phyloP scores from a whole-genome alignment of 1,284 basidiomycete species.

The Psilocybe mexicana region DNA sequence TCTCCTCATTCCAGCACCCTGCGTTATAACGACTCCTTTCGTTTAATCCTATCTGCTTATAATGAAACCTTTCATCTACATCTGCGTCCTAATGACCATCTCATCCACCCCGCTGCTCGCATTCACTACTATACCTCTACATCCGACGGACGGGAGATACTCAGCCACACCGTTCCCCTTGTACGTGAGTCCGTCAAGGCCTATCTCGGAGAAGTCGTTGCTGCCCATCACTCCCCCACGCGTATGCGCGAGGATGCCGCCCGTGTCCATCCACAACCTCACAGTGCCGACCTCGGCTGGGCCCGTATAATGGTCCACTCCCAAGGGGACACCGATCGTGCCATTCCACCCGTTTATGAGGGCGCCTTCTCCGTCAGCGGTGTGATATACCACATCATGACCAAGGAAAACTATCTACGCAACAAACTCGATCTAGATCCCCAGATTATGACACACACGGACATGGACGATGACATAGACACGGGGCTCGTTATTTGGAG shows the following conservation, averaged over 20 bases:
- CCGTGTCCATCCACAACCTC: conserved; percentile 44
- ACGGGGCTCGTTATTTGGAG: conserved; percentile 69
- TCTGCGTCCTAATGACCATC: conserved; percentile 71
- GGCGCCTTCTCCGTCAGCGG: conserved; percentile 76
- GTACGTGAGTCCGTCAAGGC: conserved; percentile 57
- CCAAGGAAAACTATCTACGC: conserved; percentile 69
- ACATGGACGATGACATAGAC: conserved; percentile 40
- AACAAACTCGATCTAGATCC: conserved; percentile 62
- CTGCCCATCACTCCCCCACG: conserved; percentile 44
- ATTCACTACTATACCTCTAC: conserved; percentile 58
- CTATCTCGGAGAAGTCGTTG: conserved; percentile 72
- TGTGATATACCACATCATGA: conserved; percentile 73
- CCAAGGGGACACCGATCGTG: conserved; percentile 52
- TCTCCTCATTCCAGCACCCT: conserved; percentile 37
- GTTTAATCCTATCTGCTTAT: conserved; percentile 65
- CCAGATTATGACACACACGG: neutral
- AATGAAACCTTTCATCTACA: conserved; percentile 66
- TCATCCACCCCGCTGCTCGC: conserved; percentile 76
- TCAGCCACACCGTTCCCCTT: conserved; percentile 52
- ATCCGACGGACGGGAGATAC: conserved; percentile 46
- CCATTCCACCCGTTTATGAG: conserved; percentile 63
- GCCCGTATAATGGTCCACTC: conserved; percentile 73
- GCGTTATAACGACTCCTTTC: conserved; percentile 63
- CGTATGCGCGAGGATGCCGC: conserved; percentile 64
- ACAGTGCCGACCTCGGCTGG: conserved; percentile 58